Evolutionary conservation across 345 rosid genomes (phyloP).

Genomic region (Camelina neglecta): DNA sequence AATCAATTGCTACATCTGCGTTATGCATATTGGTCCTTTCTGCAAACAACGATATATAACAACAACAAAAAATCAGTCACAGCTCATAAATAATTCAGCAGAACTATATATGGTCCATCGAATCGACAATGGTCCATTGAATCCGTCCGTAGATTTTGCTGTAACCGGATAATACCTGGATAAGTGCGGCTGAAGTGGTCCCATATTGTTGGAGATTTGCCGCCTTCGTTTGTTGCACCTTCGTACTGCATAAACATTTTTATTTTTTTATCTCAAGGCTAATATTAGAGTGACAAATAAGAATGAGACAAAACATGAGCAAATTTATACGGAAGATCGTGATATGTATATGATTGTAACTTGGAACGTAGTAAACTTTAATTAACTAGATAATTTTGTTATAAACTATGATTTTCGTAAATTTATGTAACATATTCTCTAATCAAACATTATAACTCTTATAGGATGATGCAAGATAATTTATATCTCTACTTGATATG

Average conservation of each 20-base stretch:
- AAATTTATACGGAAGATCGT: background rate
- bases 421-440: background rate
- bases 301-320: background rate
- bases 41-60: constrained; percentile 25
- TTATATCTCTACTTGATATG: background rate
- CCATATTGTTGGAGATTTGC: constrained; percentile 46
- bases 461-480: constrained; percentile 1
- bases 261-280: constrained; percentile 4
- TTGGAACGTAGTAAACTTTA: background rate
- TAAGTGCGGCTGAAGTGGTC: constrained; percentile 46
- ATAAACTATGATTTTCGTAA: too few species aligned
- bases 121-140: too few species aligned
- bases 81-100: background rate
- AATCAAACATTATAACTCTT: background rate
- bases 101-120: background rate
- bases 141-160: background rate
- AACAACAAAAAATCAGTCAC: background rate
- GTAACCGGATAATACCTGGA: constrained; percentile 36
- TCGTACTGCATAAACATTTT: constrained; percentile 37
- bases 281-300: constrained; percentile 11
- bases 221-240: constrained; percentile 48
- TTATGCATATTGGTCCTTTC: constrained; percentile 53
- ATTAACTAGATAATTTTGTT: background rate
- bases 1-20: constrained; percentile 56
- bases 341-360: background rate